Evolutionary conservation across 345 rosid genomes (phyloP).

Genomic region (Pugionium dolabratum): DNA sequence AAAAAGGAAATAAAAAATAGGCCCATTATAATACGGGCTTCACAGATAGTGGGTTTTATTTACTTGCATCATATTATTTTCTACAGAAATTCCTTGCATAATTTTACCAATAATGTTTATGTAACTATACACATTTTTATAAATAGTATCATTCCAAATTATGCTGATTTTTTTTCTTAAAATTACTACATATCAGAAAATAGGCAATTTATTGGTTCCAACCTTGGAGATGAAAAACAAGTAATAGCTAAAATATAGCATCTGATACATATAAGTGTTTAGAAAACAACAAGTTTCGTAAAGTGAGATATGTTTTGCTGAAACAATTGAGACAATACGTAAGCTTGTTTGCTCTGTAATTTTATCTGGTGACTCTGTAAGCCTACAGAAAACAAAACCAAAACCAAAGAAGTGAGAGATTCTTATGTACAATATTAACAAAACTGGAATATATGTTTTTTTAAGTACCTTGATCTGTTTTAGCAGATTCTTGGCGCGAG

Average conservation of each 20-base stretch:
- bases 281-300: neutral
- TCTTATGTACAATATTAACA: neutral
- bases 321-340: neutral
- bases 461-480: conserved; percentile 69
- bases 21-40: no score
- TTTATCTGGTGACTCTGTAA: conserved; percentile 59
- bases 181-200: no score
- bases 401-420: neutral
- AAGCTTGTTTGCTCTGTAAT: conserved; percentile 7
- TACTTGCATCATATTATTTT: no score
- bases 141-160: no score
- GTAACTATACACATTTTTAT: no score
- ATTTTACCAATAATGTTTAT: no score
- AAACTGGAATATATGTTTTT: conserved; percentile 3
- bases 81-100: no score
- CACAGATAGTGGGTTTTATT: no score
- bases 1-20: no score
- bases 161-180: no score
- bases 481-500: conserved; percentile 65
- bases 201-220: neutral
- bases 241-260: neutral
- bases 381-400: conserved; percentile 41
- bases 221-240: conserved; percentile 3
- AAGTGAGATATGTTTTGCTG: neutral
- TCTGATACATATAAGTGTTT: neutral